Base-by-base conservation (phyloP, 2,329 filamentous ascomycete species). In the Alternaria ethzedia region DNA sequence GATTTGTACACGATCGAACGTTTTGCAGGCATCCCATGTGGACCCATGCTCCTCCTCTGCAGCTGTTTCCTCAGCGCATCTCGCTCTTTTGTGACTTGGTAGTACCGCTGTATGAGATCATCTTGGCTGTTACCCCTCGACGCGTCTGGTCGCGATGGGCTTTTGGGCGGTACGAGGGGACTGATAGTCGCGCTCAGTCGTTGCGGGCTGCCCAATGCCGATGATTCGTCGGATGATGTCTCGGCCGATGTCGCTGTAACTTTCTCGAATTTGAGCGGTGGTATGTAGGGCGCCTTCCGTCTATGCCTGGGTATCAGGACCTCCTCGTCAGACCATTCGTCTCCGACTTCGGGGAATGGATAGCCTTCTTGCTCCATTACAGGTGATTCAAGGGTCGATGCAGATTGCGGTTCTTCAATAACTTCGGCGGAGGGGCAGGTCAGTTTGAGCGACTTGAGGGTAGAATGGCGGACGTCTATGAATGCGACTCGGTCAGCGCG, bases 311-410 rank as follows among this genome's bases (percentile, higher is more conserved):
- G 75, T 49, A 80, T 71, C 68, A 80, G 65, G 57, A 74, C 70
- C 63, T 80, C 78, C 59, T 80, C 78, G 46, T 80, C 78, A 4
- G 76, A 78, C 78, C 78, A 80, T 50, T 79, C 78, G 10, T 67
- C 70, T 47, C 78, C 77, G 12, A 68, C 75, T 21, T 79, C 72
- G 43, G 63, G 68, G 45, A 79, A 79, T 8, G 74, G 73, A 46
- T 77, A 75, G 21, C 68, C 68, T 9, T 64, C 58, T 28, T 63
- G 61, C 12, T 70, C 60, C 63, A 70, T 68, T 32, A 63, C 49
- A 10, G 68, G 67, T 61, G 69, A 70, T 30, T 67, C 63, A 57
- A 50, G 52, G 10, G 61, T 61, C 30, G 66, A 65, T 28, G 63
- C 67, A 55, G 70, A 70, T 13, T 69, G 64, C 3, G 61, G 41